Conservation (phyloP, 192 early-diverging fungal genomes). For the Phycomyces nitens region DNA sequence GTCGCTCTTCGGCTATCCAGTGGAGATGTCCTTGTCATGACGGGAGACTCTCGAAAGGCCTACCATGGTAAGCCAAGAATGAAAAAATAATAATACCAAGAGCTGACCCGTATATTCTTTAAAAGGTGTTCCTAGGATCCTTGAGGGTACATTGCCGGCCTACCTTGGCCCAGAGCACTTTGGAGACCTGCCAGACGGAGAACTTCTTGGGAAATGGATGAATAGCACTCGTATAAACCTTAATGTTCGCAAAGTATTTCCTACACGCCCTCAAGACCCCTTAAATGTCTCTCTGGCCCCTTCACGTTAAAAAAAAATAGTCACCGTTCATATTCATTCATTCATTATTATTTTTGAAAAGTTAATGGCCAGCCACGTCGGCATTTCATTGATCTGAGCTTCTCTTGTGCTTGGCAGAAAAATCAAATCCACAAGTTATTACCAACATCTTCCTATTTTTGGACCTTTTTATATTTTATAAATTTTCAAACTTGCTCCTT, state of each 20-base stretch:
- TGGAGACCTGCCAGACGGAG: conserved; percentile 46
- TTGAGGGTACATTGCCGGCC: conserved; percentile 21
- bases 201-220: conserved; percentile 67
- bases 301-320: no score
- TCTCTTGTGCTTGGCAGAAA: no score
- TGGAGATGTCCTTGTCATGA: conserved; percentile 91
- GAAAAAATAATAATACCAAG: background rate
- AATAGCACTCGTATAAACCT: conserved; percentile 76
- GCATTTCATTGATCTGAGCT: no score
- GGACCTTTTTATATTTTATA: no score
- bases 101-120: background rate
- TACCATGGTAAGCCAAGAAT: conserved; percentile 69
- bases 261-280: background rate
- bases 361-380: no score
- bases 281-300: no score
- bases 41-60: conserved; percentile 65
- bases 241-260: conserved; percentile 84
- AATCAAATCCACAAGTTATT: no score
- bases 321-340: no score
- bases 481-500: no score
- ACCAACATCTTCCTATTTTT: no score
- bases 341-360: no score
- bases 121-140: conserved; percentile 27
- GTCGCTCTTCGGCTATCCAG: conserved; percentile 70
- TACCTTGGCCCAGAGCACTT: background rate